phyloP scores from a whole-genome alignment of 2,329 filamentous ascomycete species.

The Thermoascus crustaceus region DNA sequence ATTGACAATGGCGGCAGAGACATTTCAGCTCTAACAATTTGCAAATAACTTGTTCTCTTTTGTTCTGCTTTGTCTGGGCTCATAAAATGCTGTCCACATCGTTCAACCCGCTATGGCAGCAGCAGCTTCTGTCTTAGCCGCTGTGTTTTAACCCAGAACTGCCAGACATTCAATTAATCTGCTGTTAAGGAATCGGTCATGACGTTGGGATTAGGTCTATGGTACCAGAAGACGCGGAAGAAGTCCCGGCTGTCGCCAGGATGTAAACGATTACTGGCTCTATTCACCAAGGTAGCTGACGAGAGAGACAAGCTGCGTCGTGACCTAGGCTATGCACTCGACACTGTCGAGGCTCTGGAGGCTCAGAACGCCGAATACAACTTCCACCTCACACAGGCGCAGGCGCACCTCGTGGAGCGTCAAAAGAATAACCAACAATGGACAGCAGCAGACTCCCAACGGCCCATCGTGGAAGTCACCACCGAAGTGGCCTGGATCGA shows the following conservation, averaged over 20 bases:
- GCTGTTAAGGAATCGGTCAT: no score
- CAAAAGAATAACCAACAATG: no score
- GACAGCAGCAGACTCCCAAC: no score
- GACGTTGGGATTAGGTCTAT: neutral
- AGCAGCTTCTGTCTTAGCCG: no score
- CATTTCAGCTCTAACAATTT: no score
- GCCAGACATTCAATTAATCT: no score
- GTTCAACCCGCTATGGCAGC: no score
- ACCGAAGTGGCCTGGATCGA: constrained; percentile 8
- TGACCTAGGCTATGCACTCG: constrained; percentile 5
- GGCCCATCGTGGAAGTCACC: neutral
- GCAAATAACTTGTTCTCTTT: no score
- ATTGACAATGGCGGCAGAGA: no score
- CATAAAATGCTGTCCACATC: no score
- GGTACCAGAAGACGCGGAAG: neutral
- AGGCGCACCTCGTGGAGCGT: constrained; percentile 1
- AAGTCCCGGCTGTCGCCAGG: constrained; percentile 1
- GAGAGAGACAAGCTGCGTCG: constrained; percentile 5
- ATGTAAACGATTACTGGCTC: neutral
- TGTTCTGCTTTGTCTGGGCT: no score
- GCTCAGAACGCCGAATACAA: constrained; percentile 10
- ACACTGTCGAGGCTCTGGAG: constrained; percentile 5
- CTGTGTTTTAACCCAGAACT: no score
- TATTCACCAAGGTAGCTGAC: constrained; percentile 2
- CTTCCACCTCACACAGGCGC: constrained; percentile 9